Conservation (phyloP, 495 filamentous ascomycete species). For the Lophiotrema nucula region DNA sequence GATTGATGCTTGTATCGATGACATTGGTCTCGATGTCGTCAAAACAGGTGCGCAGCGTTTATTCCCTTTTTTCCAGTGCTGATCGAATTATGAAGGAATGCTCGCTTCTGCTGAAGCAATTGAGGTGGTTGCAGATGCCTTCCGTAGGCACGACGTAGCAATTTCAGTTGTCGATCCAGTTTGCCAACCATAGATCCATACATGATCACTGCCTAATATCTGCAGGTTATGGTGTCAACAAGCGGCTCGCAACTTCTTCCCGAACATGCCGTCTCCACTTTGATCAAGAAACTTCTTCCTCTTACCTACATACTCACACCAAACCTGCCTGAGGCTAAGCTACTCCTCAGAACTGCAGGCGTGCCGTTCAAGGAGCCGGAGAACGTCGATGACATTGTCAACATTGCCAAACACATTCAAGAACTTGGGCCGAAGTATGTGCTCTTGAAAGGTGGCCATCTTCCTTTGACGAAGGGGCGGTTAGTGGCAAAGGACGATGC, state of each 20-base stretch:
- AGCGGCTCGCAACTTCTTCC: conserved; percentile 76
- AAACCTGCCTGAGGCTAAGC: conserved; percentile 83
- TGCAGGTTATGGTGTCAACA: conserved; percentile 88
- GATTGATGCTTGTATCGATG: conserved; percentile 76
- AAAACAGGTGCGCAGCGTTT: conserved; percentile 66
- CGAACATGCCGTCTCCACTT: conserved; percentile 59
- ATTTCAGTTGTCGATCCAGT: conserved; percentile 81
- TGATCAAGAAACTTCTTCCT: conserved; percentile 70
- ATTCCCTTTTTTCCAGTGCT: background rate
- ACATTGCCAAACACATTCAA: conserved; percentile 65
- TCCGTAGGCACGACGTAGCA: conserved; percentile 60
- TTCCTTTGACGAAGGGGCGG: conserved; percentile 68
- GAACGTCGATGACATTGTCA: conserved; percentile 59
- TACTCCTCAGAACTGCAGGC: conserved; percentile 64
- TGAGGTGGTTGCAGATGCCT: conserved; percentile 65
- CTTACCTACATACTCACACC: conserved; percentile 80
- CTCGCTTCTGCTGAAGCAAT: conserved; percentile 77
- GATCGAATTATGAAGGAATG: conserved; percentile 64
- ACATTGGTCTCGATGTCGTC: conserved; percentile 85
- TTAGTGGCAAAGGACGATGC: conserved; percentile 51
- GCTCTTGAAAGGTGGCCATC: conserved; percentile 88
- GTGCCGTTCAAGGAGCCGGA: conserved; percentile 49
- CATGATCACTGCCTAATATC: background rate
- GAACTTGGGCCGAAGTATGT: conserved; percentile 73
- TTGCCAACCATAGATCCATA: conserved; percentile 31